These are phyloP conservation scores for Geotrichum aggregatum DNA, from an alignment of 1,139 yeast species.

Conservation along the genomic window DNA sequence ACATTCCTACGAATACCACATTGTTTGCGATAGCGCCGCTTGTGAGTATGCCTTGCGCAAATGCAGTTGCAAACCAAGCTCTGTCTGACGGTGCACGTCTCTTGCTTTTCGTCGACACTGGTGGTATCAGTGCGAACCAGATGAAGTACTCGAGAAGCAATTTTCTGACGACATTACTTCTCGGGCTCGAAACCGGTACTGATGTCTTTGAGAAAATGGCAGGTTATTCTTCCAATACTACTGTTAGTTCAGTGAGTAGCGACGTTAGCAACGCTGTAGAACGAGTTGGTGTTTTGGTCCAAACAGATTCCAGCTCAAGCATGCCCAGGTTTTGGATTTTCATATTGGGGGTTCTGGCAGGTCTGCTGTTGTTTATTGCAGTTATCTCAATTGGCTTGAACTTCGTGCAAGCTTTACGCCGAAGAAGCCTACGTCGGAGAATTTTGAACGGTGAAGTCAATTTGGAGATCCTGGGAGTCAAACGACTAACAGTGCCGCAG, in stretches of 20 bases:
- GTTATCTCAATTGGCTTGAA: conserved; percentile 24
- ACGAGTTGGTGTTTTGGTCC: conserved; percentile 17
- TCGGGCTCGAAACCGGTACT: conserved; percentile 2
- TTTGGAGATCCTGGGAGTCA: conserved; percentile 29
- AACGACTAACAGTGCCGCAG: conserved; percentile 29
- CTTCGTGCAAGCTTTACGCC: conserved; percentile 23
- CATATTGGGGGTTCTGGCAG: conserved; percentile 23
- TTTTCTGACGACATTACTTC: background rate
- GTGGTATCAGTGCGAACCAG: background rate
- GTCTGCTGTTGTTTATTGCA: conserved; percentile 19
- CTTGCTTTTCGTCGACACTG: conserved; percentile 13
- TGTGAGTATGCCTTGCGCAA: conserved; percentile 11
- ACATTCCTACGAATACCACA: conserved; percentile 16
- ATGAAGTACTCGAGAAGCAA: background rate
- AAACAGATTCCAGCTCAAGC: conserved; percentile 4
- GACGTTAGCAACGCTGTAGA: conserved; percentile 1
- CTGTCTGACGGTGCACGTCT: conserved; percentile 14
- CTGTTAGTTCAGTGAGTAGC: conserved; percentile 10
- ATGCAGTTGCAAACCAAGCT: conserved; percentile 19
- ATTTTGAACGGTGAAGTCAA: conserved; percentile 31
- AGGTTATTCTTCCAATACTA: conserved; percentile 9
- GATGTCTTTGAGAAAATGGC: conserved; percentile 17
- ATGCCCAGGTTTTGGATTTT: conserved; percentile 23
- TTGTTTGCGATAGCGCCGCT: conserved; percentile 19
- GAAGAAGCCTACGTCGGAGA: conserved; percentile 27